Evolutionary conservation across 768 basidiomycete species (phyloP), one percentile per base, ranked within the genome.

Genomic region (Kwoniella heveanensis): DNA sequence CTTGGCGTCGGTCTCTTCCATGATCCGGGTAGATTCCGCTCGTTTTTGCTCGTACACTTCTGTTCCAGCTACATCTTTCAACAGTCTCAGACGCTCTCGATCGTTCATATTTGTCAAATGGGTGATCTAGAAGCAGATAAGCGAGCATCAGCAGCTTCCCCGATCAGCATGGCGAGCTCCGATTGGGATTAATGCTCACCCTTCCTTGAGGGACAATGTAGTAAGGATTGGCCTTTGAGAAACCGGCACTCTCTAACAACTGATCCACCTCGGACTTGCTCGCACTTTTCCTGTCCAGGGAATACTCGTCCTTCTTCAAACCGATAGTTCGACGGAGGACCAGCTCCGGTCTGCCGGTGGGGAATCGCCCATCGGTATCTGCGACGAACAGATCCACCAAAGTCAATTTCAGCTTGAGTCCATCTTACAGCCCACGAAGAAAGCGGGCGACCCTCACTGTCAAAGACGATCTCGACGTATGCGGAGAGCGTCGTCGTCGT

Each of bases 121-220:
- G 0, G 95, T 98, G 66, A 99, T 97, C 91, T 96, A 67, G 1
- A 19, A 10, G n/a, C 29, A 7, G 22, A 7, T 46, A 44, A 32
- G 13, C 32, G 7, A 32, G 13, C 13, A 13, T 32, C 32, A 32
- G 32, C 5, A 6, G 13, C 13, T 5, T 32, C 13, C 32, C 13
- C 5, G 32, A 13, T 5, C 32, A 32, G 7, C 32, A 32, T 32
- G 32, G n/a, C n/a, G n/a, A n/a, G n/a, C n/a, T n/a, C n/a, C n/a
- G n/a, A n/a, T n/a, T n/a, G n/a, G n/a, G 32, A 5, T 10, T 27
- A 25, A 26, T 17, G 85, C 88, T 80, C 72, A 96, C 94, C 54
- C 95, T 83, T 56, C 96, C 96, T 83, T 99, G 96, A 1, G 96
- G 96, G 0, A 98, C 95, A 69, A 99, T 99, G 74, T 98, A 99